phyloP scores from a whole-genome alignment of 106 monocot genomes.

The Dendrobium huoshanense region DNA sequence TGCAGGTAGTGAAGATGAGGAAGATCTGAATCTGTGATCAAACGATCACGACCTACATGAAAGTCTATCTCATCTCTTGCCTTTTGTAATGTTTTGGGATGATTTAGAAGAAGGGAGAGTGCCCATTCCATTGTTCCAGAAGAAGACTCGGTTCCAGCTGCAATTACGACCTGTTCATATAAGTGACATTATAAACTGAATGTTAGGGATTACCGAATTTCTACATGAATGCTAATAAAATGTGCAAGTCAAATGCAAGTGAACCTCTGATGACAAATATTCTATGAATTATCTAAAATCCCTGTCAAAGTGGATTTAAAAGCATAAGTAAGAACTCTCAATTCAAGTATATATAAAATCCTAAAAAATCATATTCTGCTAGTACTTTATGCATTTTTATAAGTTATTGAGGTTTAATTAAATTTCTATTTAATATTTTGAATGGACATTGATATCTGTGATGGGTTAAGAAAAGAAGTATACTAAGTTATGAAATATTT shows the following conservation, averaged over 20 bases:
- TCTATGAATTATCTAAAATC: background rate
- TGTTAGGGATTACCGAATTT: background rate
- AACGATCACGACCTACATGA: background rate
- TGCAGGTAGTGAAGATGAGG: constrained; percentile 27
- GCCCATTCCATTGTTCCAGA: constrained; percentile 28
- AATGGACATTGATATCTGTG: too few relatives aligned
- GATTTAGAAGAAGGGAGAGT: constrained; percentile 26
- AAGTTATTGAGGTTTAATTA: too few relatives aligned
- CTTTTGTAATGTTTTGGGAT: constrained; percentile 21
- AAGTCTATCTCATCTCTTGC: constrained; percentile 21
- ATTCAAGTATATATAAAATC: too few relatives aligned
- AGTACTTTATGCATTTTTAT: too few relatives aligned
- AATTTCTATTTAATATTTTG: too few relatives aligned
- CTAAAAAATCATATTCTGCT: background rate
- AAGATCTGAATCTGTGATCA: constrained; percentile 25
- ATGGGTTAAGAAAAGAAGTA: too few relatives aligned
- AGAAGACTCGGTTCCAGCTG: constrained; percentile 23
- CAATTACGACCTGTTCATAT: constrained; percentile 9
- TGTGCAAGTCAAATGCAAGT: too few relatives aligned
- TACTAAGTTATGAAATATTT: too few relatives aligned
- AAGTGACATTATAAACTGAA: background rate
- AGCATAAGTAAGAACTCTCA: too few relatives aligned
- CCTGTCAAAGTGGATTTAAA: too few relatives aligned
- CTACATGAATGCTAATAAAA: too few relatives aligned
- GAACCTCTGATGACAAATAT: too few relatives aligned